Conservation (phyloP, 23 red algal genomes). For the Gracilaria gracilis region DNA sequence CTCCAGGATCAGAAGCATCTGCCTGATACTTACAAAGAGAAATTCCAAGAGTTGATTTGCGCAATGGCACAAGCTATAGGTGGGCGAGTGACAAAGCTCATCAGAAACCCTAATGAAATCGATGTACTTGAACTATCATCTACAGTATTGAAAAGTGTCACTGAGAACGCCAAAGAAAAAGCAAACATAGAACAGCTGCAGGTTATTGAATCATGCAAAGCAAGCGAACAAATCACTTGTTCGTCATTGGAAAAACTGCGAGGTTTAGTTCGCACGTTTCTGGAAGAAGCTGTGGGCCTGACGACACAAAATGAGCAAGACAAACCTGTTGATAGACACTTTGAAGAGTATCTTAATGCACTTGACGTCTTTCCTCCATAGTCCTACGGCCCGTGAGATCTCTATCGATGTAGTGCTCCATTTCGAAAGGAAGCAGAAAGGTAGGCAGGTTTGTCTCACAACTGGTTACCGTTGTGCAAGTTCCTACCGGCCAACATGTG, state of each 20-base stretch:
- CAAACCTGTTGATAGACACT: constrained; percentile 27
- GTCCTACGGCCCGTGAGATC: background rate
- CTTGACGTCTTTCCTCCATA: constrained; percentile 13
- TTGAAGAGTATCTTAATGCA: constrained; percentile 31
- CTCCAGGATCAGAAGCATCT: background rate
- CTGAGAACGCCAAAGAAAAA: constrained; percentile 6
- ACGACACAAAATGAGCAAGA: background rate
- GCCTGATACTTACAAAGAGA: constrained; percentile 12
- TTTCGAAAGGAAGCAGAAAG: background rate
- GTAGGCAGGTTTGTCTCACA: background rate
- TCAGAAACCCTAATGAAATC: constrained; percentile 5
- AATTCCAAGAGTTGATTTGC: constrained; percentile 36
- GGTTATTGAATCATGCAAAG: constrained; percentile 2
- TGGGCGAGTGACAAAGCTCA: background rate
- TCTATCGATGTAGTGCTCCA: background rate
- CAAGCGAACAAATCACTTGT: constrained; percentile 33
- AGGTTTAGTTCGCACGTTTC: constrained; percentile 40
- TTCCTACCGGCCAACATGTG: background rate
- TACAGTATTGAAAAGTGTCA: background rate
- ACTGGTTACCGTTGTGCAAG: background rate
- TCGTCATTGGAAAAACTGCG: constrained; percentile 6
- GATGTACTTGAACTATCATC: background rate
- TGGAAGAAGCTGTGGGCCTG: constrained; percentile 46
- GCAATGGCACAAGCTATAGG: background rate
- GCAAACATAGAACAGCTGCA: constrained; percentile 18